Conservation (phyloP, 2,329 filamentous ascomycete species). For the Neofusicoccum cordaticola region DNA sequence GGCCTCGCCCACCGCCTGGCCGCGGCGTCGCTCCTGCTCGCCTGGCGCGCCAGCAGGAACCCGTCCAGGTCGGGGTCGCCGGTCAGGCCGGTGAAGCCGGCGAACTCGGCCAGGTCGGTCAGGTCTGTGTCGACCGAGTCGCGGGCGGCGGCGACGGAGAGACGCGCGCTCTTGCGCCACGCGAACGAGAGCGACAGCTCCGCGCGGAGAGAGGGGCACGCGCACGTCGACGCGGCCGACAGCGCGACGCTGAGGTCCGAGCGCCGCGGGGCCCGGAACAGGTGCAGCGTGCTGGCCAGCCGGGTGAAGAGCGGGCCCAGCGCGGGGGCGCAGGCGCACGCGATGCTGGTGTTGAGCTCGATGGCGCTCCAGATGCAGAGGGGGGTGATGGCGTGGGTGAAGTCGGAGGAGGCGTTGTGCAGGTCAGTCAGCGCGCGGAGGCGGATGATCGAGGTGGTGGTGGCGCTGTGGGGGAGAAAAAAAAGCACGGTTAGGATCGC, state of each 20-base stretch:
- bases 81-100: background rate
- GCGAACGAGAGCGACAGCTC: too few relatives aligned
- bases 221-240: too few relatives aligned
- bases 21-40: background rate
- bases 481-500: background rate
- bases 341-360: constrained; percentile 14
- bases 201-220: too few relatives aligned
- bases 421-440: background rate
- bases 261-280: background rate
- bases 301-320: background rate
- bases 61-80: background rate
- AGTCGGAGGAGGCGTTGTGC: background rate
- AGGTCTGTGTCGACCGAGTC: background rate
- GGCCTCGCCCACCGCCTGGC: background rate
- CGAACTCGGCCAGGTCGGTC: background rate
- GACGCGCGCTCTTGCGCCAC: too few relatives aligned
- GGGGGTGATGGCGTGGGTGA: background rate
- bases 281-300: background rate
- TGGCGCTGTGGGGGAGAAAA: background rate
- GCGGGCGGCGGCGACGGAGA: too few relatives aligned
- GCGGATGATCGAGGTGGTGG: constrained; percentile 12
- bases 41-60: background rate
- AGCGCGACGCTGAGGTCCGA: background rate
- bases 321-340: constrained; percentile 9
- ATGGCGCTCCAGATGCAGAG: background rate